Percentiles rank a stretch among this genome's conserved stretches.
These are phyloP conservation scores for Maudiozyma pseudohumilis DNA, from an alignment of 805 yeast species.

Conservation along the genomic window DNA sequence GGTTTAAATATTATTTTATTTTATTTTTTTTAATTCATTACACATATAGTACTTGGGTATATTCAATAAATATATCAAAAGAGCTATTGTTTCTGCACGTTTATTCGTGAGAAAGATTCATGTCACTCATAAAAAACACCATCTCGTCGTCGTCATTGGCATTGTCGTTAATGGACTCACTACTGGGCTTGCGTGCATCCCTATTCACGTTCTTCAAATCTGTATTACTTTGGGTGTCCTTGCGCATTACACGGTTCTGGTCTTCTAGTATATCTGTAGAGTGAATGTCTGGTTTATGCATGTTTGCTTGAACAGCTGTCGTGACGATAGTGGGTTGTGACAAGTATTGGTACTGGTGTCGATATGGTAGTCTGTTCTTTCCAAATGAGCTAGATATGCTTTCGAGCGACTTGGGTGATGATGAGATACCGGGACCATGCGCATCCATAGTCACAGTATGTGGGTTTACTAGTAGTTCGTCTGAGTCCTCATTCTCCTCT, in stretches of 20 bases:
- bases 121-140: slow-evolving; percentile 65
- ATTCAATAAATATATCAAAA: not conserved
- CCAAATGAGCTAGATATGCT: slow-evolving; percentile 21
- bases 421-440: slow-evolving; percentile 7
- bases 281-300: slow-evolving; percentile 24
- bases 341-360: slow-evolving; percentile 18
- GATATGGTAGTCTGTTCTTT: slow-evolving; percentile 18
- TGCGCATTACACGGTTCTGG: slow-evolving; percentile 4
- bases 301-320: slow-evolving; percentile 27
- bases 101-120: slow-evolving; percentile 34
- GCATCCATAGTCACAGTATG: slow-evolving; percentile 1
- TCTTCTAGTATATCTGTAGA: slow-evolving; percentile 12
- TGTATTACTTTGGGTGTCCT: not conserved
- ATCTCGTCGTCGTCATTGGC: slow-evolving; percentile 52
- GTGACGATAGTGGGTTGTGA: slow-evolving; percentile 27
- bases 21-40: not conserved
- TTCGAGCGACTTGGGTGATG: slow-evolving; percentile 23
- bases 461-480: slow-evolving; percentile 12
- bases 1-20: not conserved
- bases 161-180: slow-evolving; percentile 18
- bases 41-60: not conserved
- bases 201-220: not conserved
- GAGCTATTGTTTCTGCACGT: not conserved
- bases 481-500: slow-evolving; percentile 10
- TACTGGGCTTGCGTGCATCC: not conserved